These are phyloP conservation scores for Microcera coccophila DNA, from an alignment of 2,329 filamentous ascomycete species.

Conservation along the genomic window DNA sequence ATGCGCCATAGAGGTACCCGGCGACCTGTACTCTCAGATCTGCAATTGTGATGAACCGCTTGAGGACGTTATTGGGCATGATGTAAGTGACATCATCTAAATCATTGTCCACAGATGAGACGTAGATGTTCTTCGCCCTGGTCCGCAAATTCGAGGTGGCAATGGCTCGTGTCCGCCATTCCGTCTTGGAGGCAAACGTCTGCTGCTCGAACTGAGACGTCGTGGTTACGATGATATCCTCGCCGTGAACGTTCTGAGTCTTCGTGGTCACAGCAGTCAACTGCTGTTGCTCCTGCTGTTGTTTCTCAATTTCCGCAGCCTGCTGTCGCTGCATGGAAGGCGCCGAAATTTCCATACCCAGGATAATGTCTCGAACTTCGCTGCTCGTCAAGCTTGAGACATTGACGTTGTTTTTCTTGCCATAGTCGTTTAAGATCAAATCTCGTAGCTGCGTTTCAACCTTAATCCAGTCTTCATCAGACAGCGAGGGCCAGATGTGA, in stretches of 20 bases:
- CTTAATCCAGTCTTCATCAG: slow-evolving; percentile 98
- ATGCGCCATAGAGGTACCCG: slow-evolving; percentile 89
- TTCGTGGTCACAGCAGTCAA: slow-evolving; percentile 96
- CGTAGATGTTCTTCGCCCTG: slow-evolving; percentile 96
- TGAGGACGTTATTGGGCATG: slow-evolving; percentile 98
- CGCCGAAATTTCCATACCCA: slow-evolving; percentile 99
- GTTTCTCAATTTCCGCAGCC: slow-evolving; percentile 97
- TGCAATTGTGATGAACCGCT: slow-evolving; percentile 95
- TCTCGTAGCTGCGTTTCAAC: slow-evolving; percentile 96
- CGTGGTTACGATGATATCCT: slow-evolving; percentile 97
- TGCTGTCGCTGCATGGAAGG: slow-evolving; percentile 98
- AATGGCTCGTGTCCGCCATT: slow-evolving; percentile 95
- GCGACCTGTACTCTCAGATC: slow-evolving; percentile 96
- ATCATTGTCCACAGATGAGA: slow-evolving; percentile 90
- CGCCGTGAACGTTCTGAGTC: slow-evolving; percentile 93
- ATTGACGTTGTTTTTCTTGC: slow-evolving; percentile 99
- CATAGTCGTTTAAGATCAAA: slow-evolving; percentile 95
- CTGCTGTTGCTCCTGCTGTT: slow-evolving; percentile 94
- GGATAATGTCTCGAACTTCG: slow-evolving; percentile 95
- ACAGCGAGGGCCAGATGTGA: slow-evolving; percentile 94
- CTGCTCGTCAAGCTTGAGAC: slow-evolving; percentile 93
- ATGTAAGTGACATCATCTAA: slow-evolving; percentile 92
- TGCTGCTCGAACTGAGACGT: slow-evolving; percentile 98
- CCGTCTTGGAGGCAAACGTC: slow-evolving; percentile 96
- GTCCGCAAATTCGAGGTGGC: slow-evolving; percentile 94